Base-by-base conservation (phyloP, 2,329 filamentous ascomycete genomes). In the Raffaelea albimanens region DNA sequence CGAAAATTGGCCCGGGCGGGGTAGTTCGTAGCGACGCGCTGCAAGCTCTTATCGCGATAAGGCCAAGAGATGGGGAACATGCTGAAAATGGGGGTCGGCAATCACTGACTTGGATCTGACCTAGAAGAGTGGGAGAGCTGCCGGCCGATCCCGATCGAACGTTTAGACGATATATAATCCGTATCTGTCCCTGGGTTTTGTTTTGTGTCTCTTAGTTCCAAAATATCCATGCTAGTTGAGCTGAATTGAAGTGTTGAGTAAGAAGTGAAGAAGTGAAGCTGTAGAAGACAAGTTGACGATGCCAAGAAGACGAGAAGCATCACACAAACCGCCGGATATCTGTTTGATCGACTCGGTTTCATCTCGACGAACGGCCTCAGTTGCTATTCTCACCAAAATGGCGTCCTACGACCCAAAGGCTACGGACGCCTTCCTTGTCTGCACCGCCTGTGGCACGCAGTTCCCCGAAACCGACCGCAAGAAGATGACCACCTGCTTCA, bases 371-470 rank as follows among this genome's bases (percentile, higher is more conserved):
- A n/a, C n/a, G n/a, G n/a, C n/a, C n/a, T n/a, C n/a, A n/a, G n/a
- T n/a, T n/a, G n/a, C n/a, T n/a, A n/a, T n/a, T n/a, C n/a, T n/a
- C 39, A 21, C 18, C 20, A 44, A 40, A 16, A 48, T 45, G 31
- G 11, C 46, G 4, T 29, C 23, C 21, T 55, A 52, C 44, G 45
- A 56, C 25, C 43, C 50, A 16, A 42, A 46, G 2, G 47, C 44
- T 0, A 56, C 55, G 1, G 48, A 53, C 40, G 38, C n/a, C 16
- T 33, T 43, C 40, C 71, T 83, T 33, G 69, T 87, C 54, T 88
- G 84, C 67, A 70, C 68, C 9, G 74, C 82, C 5, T 88, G 84
- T 60, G 84, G 83, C 20, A 86, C 82, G 0, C 84, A 88, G 58
- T 87, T 73, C 61, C 76, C 80, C 40, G 67, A 69, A 2, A 59